Conservation (phyloP, 1,284 basidiomycete genomes). For the Mycena sp. region DNA sequence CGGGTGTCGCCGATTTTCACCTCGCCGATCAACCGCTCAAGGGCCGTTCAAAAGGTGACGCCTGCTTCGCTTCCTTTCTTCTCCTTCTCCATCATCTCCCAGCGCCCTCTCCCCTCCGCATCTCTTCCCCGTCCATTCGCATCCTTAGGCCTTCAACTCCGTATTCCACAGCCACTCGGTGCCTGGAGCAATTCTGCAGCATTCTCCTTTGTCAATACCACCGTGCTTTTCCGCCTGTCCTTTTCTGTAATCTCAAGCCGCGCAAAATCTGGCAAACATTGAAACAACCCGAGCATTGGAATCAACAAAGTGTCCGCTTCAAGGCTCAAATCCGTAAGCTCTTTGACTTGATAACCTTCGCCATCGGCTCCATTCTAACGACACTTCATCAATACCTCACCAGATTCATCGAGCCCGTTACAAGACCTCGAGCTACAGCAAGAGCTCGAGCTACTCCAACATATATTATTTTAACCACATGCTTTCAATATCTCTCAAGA, state of each 20-base stretch:
- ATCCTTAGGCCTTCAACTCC: neutral
- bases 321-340: neutral
- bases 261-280: neutral
- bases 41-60: neutral
- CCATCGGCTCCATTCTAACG: neutral
- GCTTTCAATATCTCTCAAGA: slow-evolving; percentile 1
- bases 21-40: no score
- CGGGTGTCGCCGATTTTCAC: no score
- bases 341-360: neutral
- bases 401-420: no score
- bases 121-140: neutral
- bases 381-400: neutral
- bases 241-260: neutral
- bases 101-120: slow-evolving; percentile 1
- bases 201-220: neutral
- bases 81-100: neutral
- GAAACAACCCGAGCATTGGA: neutral
- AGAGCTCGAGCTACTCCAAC: neutral
- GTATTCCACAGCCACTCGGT: neutral
- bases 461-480: neutral
- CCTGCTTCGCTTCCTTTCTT: neutral
- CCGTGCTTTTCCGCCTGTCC: neutral
- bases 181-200: neutral
- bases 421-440: neutral
- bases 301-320: neutral